phyloP scores from a whole-genome alignment of 345 rosid species.

The Aquilaria sinensis region DNA sequence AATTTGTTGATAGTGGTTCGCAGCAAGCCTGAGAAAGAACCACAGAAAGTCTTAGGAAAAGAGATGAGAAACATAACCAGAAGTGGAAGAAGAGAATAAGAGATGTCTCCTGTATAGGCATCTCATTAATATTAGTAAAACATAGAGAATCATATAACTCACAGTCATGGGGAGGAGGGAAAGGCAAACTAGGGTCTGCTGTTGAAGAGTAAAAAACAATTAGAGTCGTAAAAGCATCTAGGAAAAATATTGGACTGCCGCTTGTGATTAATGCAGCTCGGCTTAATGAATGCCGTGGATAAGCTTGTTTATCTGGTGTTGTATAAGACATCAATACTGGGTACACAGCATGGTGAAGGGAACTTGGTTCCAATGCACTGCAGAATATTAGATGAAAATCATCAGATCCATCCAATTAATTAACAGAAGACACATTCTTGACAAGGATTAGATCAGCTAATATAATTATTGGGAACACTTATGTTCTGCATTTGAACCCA shows the following conservation, averaged over 20 bases:
- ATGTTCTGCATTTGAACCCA: no score
- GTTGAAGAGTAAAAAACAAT: slow-evolving; percentile 90
- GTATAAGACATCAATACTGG: slow-evolving; percentile 73
- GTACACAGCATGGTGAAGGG: slow-evolving; percentile 84
- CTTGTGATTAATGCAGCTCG: slow-evolving; percentile 88
- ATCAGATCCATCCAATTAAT: background rate
- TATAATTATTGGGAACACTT: no score
- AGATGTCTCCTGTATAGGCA: background rate
- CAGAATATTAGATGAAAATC: slow-evolving; percentile 16
- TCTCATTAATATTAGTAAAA: background rate
- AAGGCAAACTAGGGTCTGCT: slow-evolving; percentile 78
- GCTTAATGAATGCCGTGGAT: slow-evolving; percentile 90
- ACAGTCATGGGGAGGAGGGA: slow-evolving; percentile 96
- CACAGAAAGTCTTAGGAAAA: background rate
- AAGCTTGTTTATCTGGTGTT: slow-evolving; percentile 78
- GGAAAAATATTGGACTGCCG: slow-evolving; percentile 94
- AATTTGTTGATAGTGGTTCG: slow-evolving; percentile 71
- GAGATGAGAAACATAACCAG: no score
- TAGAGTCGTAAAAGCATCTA: slow-evolving; percentile 84
- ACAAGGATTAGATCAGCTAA: no score
- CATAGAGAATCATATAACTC: slow-evolving; percentile 23
- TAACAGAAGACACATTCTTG: no score
- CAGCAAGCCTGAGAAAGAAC: slow-evolving; percentile 37
- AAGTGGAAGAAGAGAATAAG: background rate
- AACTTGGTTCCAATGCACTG: slow-evolving; percentile 86